Evolutionary conservation across 2,329 filamentous ascomycete genomes (phyloP).

Genomic region (Pseudopyrenochaeta lycopersici): DNA sequence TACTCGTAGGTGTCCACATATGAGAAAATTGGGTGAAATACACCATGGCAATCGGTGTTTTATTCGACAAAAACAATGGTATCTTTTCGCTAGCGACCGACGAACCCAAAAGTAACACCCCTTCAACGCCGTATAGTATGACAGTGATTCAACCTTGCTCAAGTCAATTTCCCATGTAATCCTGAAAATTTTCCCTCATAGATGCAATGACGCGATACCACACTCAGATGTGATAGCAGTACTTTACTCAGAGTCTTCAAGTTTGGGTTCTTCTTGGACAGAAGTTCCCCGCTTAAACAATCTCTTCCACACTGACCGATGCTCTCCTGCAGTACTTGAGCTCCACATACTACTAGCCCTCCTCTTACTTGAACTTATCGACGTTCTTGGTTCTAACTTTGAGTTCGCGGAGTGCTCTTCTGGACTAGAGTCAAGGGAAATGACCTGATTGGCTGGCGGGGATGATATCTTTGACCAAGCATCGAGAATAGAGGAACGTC

Average conservation of each 20-base stretch:
- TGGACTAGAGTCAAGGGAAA: conserved; percentile 6
- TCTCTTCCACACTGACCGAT: neutral
- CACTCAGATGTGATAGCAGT: too few relatives aligned
- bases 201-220: too few relatives aligned
- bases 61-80: too few relatives aligned
- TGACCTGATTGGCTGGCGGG: neutral
- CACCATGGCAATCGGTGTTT: too few relatives aligned
- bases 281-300: neutral
- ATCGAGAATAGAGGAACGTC: conserved; percentile 15
- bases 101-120: too few relatives aligned
- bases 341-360: conserved; percentile 6
- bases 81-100: too few relatives aligned
- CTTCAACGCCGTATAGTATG: too few relatives aligned
- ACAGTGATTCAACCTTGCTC: too few relatives aligned
- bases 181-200: too few relatives aligned
- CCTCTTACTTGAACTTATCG: neutral
- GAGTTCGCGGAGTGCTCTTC: conserved; percentile 13
- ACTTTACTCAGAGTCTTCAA: neutral
- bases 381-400: conserved; percentile 2
- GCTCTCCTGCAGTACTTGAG: neutral
- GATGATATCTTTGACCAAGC: conserved; percentile 13
- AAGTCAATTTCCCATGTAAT: too few relatives aligned
- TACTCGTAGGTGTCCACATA: too few relatives aligned
- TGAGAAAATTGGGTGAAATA: too few relatives aligned
- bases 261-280: neutral